Evolutionary conservation across 768 basidiomycete species (phyloP).

Genomic region (Phylloporus arenicola): DNA sequence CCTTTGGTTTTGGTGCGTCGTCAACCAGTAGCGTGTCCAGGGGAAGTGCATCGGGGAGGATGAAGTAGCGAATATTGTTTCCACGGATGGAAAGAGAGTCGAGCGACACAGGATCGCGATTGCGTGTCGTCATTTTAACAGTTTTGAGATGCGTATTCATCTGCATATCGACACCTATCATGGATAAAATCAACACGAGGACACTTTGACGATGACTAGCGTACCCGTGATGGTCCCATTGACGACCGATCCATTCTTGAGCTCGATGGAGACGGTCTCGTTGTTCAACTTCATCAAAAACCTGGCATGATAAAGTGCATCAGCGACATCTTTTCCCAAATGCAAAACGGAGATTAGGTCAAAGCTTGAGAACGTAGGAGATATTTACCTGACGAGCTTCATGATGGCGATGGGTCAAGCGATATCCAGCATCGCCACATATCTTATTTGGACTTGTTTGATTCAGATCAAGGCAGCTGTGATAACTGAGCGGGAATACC

Average conservation of each 20-base stretch:
- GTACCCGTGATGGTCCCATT: conserved; percentile 96
- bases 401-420: conserved; percentile 39
- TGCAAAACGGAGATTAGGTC: conserved; percentile 4
- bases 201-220: conserved; percentile 18
- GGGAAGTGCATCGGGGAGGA: conserved; percentile 95
- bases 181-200: not conserved
- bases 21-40: conserved; percentile 96
- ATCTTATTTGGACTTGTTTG: conserved; percentile 23
- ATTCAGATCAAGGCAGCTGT: too few relatives aligned
- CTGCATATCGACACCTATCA: conserved; percentile 92
- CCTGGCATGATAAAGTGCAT: conserved; percentile 37
- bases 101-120: conserved; percentile 79
- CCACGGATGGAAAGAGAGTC: conserved; percentile 93
- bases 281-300: conserved; percentile 99
- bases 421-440: conserved; percentile 18
- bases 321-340: conserved; percentile 15
- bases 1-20: conserved; percentile 95
- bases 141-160: conserved; percentile 99
- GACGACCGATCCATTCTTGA: conserved; percentile 94
- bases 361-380: conserved; percentile 3
- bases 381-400: conserved; percentile 76
- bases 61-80: conserved; percentile 94
- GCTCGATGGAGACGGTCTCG: conserved; percentile 96
- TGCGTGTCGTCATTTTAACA: conserved; percentile 92
- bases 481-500: not conserved